These are phyloP conservation scores for Avicennia marina DNA, from an alignment of 257 asterid genomes.

Conservation along the genomic window DNA sequence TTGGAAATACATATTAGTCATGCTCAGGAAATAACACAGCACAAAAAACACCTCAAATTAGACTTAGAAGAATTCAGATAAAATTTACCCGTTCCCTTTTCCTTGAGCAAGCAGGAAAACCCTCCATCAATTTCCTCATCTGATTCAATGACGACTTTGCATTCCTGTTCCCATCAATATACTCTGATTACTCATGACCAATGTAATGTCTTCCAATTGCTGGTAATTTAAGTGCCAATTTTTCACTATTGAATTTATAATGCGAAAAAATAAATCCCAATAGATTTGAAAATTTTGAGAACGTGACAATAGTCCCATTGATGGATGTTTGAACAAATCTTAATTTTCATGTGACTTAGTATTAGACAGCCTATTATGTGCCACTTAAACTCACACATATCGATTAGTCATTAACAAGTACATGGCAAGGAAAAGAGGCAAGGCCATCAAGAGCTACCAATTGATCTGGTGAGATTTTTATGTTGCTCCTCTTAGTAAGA, in stretches of 20 bases:
- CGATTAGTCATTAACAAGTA: too few species aligned
- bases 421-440: constrained; percentile 15
- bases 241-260: neutral
- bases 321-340: too few species aligned
- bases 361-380: too few species aligned
- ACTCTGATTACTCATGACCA: constrained; percentile 17
- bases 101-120: constrained; percentile 63
- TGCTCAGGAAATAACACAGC: constrained; percentile 4
- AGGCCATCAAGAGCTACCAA: constrained; percentile 36
- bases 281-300: too few species aligned
- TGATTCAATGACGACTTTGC: constrained; percentile 37
- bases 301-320: too few species aligned
- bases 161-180: constrained; percentile 32
- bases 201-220: constrained; percentile 5
- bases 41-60: constrained; percentile 4
- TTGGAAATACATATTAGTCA: constrained; percentile 1
- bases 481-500: constrained; percentile 26
- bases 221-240: constrained; percentile 1
- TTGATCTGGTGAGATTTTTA: constrained; percentile 22
- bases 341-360: too few species aligned
- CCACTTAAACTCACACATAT: too few species aligned
- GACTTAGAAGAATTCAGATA: neutral
- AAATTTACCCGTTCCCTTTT: constrained; percentile 48
- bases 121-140: constrained; percentile 75
- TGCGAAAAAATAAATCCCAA: neutral